phyloP scores from a whole-genome alignment of 306 rosid species.

The Fagus sylvatica region DNA sequence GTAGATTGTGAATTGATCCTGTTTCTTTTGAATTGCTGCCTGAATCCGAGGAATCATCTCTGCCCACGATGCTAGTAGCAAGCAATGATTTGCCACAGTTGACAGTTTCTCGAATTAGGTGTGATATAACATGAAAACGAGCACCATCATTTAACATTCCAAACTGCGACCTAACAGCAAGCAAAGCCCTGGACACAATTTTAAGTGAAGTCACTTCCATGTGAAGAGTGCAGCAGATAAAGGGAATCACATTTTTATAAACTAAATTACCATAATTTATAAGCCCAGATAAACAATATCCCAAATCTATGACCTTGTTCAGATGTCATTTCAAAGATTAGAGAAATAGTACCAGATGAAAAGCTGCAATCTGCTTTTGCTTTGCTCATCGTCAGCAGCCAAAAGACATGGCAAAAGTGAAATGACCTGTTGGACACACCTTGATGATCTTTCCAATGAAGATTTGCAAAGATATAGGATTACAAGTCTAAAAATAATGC shows the following conservation, averaged over 20 bases:
- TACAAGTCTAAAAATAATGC: constrained; percentile 84
- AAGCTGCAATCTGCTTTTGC: constrained; percentile 88
- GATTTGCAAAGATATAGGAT: constrained; percentile 84
- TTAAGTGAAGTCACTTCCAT: constrained; percentile 34
- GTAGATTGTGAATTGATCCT: constrained; percentile 73
- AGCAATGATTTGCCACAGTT: constrained; percentile 83
- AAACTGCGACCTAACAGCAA: constrained; percentile 81
- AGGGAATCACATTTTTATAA: neutral
- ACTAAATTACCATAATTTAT: neutral
- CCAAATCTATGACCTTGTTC: constrained; percentile 12
- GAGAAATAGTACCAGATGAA: constrained; percentile 74
- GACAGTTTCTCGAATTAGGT: constrained; percentile 86
- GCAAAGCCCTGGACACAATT: constrained; percentile 77
- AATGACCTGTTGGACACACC: constrained; percentile 78
- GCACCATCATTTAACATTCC: constrained; percentile 83
- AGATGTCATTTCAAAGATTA: constrained; percentile 4
- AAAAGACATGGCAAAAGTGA: constrained; percentile 84
- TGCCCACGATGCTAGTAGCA: constrained; percentile 71
- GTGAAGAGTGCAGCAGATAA: constrained; percentile 1
- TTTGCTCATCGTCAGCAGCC: constrained; percentile 91
- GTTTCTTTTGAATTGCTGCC: constrained; percentile 55
- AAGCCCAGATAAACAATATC: constrained; percentile 8
- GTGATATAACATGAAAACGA: constrained; percentile 90
- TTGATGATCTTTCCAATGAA: constrained; percentile 85
- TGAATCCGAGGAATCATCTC: constrained; percentile 63